Evolutionary conservation across 2,329 filamentous ascomycete genomes (phyloP), one percentile per base, ranked within the genome.

Genomic region (Apiospora marii): DNA sequence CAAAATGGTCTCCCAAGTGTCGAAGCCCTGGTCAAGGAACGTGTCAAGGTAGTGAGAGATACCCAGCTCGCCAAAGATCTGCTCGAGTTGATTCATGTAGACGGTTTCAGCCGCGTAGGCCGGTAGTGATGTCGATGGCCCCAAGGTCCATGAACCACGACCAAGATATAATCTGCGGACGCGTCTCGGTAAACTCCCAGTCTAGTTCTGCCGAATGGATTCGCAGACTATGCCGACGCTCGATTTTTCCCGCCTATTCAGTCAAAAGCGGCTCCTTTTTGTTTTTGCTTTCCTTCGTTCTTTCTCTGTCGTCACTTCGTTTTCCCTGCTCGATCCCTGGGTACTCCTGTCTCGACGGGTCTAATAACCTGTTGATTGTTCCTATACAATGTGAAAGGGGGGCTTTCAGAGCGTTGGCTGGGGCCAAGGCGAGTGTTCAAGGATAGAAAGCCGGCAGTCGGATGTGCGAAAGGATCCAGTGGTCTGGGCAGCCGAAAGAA

Each of bases 1-100:
- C 69, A 95, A 86, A 71, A 96, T 91, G 0, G 92, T 95, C 46
- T 94, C 92, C 94, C 94, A 96, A 14, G 91, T 91, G 81, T 96
- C 94, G 81, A 96, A 96, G 3, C 94, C 94, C 82, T 96, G 93
- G 70, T 93, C 90, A 61, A 94, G 81, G 77, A 96, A 93, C 72
- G 86, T 84, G 76, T 92, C 87, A 73, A 93, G 88, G 84, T 96
- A 96, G 83, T 95, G 92, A 83, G 90, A 86, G 81, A 96, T 87
- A 80, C 93, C 93, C 86, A 96, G 87, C 86, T 93, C 92, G 83
- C 89, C 88, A 80, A 96, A 91, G 76, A 92, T 88, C 49, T 87
- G 83, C 76, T 87, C 89, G 78, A 96, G 85, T 83, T 84, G 79
- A 87, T 87, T 90, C 90, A 92, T 92, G 78, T 80, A 83, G 79